Evolutionary conservation across 2,329 filamentous ascomycete species (phyloP).

Genomic region (Diplocarpon rosae): DNA sequence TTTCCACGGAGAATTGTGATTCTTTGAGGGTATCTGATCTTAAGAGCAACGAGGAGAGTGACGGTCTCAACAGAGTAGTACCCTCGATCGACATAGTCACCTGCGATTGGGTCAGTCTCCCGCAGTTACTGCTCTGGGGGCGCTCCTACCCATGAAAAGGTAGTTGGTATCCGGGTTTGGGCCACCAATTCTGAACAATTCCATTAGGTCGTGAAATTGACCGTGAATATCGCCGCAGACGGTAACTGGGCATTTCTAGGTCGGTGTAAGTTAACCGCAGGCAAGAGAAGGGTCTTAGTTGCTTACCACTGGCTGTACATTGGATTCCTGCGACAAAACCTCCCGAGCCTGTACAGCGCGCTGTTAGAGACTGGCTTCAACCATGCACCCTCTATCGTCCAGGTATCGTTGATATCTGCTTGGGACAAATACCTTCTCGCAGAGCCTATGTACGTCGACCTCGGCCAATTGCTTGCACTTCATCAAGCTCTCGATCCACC

Average conservation of each 20-base stretch:
- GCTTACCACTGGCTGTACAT: slow-evolving; percentile 94
- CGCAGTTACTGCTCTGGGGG: background rate
- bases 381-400: slow-evolving; percentile 1
- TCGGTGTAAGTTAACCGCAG: slow-evolving; percentile 10
- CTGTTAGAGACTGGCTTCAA: slow-evolving; percentile 12
- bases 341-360: slow-evolving; percentile 64
- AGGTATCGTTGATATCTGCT: slow-evolving; percentile 12
- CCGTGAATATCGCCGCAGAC: slow-evolving; percentile 99
- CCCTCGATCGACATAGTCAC: slow-evolving; percentile 96
- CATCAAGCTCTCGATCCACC: slow-evolving; percentile 99
- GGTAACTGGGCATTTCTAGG: slow-evolving; percentile 92
- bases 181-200: slow-evolving; percentile 97
- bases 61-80: slow-evolving; percentile 99
- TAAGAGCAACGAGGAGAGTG: slow-evolving; percentile 88
- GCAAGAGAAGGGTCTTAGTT: slow-evolving; percentile 3
- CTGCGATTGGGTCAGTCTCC: slow-evolving; percentile 34
- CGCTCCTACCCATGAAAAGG: slow-evolving; percentile 95
- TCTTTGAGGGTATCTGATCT: slow-evolving; percentile 94
- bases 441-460: slow-evolving; percentile 88
- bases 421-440: slow-evolving; percentile 70
- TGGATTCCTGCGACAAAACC: slow-evolving; percentile 93
- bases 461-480: slow-evolving; percentile 96
- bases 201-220: slow-evolving; percentile 98
- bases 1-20: slow-evolving; percentile 98
- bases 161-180: slow-evolving; percentile 98